Evolutionary conservation across 192 early-diverging fungal genomes (phyloP).

Genomic region (Coemansia guatemalensis): DNA sequence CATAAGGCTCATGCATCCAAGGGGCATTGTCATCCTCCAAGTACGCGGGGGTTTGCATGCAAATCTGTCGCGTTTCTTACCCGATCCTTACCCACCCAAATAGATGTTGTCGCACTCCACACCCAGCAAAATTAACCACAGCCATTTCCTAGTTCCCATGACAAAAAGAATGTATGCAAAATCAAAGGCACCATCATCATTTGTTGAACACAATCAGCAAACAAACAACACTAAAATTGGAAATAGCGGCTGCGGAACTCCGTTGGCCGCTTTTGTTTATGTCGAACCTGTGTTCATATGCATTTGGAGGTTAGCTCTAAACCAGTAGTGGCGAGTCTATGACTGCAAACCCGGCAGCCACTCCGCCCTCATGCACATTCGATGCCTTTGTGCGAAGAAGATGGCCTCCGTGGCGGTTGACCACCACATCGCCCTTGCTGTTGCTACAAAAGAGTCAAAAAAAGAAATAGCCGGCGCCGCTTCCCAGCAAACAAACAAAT

Average conservation of each 20-base stretch:
- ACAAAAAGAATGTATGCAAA: not conserved
- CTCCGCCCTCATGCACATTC: constrained; percentile 89
- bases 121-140: not conserved
- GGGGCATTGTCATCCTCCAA: too few relatives aligned
- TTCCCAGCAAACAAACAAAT: not conserved
- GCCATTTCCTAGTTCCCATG: not conserved
- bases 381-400: constrained; percentile 88
- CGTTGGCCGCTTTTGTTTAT: not conserved
- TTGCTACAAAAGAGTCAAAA: constrained; percentile 47
- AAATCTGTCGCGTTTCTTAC: not conserved
- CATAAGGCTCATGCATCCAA: not conserved
- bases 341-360: constrained; percentile 93
- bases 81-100: not conserved
- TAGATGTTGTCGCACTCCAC: not conserved
- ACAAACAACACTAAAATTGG: not conserved
- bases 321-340: constrained; percentile 82
- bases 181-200: not conserved
- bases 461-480: too few relatives aligned
- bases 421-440: constrained; percentile 37
- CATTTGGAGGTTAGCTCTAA: constrained; percentile 15
- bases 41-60: too few relatives aligned
- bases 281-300: not conserved
- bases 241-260: not conserved
- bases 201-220: not conserved
- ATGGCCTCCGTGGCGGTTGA: constrained; percentile 85